Evolutionary conservation across 768 basidiomycete genomes (phyloP).

Genomic region (Phylloporus scabripes): DNA sequence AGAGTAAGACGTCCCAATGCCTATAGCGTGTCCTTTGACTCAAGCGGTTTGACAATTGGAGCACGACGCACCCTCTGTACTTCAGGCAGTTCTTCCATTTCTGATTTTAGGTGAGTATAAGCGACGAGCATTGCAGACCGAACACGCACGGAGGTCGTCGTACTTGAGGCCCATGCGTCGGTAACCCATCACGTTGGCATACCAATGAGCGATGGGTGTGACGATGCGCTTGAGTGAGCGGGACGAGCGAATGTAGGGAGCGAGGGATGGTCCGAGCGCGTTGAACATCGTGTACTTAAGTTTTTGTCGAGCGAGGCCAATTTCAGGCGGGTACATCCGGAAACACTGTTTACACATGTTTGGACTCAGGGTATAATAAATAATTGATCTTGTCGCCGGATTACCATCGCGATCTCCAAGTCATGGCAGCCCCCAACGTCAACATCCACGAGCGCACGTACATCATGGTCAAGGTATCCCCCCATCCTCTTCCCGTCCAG

Average conservation of each 20-base stretch:
- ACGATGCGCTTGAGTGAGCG: slow-evolving; percentile 62
- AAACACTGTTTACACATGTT: slow-evolving; percentile 40
- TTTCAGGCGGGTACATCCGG: slow-evolving; percentile 21
- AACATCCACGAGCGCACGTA: slow-evolving; percentile 79
- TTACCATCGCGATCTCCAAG: slow-evolving; percentile 13
- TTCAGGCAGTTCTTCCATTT: slow-evolving; percentile 70
- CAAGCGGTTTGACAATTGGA: background rate
- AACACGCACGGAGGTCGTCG: slow-evolving; percentile 83
- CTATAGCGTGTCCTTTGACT: slow-evolving; percentile 37
- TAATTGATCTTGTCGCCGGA: slow-evolving; percentile 23
- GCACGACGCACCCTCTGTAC: slow-evolving; percentile 65
- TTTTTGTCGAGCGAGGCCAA: background rate
- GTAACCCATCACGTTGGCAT: slow-evolving; percentile 76
- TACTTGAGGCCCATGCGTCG: slow-evolving; percentile 85
- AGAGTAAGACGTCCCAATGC: slow-evolving; percentile 78
- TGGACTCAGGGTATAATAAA: slow-evolving; percentile 17
- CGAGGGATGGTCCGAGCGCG: slow-evolving; percentile 68
- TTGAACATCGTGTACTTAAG: slow-evolving; percentile 18
- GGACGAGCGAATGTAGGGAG: slow-evolving; percentile 66
- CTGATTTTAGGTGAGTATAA: slow-evolving; percentile 27
- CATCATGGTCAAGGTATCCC: slow-evolving; percentile 95
- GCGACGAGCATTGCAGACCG: background rate
- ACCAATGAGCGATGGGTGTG: slow-evolving; percentile 78
- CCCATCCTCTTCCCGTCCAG: background rate
- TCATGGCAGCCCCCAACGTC: slow-evolving; percentile 35